Evolutionary conservation across 106 monocot genomes (phyloP).

Genomic region (Acorus calamus): DNA sequence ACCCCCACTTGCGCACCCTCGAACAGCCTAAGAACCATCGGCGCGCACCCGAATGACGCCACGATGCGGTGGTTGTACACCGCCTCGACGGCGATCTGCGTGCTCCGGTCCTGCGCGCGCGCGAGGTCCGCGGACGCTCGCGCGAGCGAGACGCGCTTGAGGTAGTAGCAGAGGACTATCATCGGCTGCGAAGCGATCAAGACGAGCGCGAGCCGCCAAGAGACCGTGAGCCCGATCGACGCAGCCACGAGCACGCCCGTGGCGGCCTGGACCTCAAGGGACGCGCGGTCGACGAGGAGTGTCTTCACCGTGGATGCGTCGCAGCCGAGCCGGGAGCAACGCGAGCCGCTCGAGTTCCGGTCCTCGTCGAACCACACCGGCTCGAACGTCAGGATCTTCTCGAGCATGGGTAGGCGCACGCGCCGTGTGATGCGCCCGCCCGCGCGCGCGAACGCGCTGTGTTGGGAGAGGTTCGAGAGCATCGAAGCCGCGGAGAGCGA

Average conservation of each 20-base stretch:
- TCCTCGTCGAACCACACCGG: constrained; percentile 73
- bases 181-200: constrained; percentile 70
- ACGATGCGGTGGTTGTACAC: constrained; percentile 67
- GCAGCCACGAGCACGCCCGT: constrained; percentile 46
- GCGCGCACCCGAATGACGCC: constrained; percentile 36
- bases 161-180: constrained; percentile 47
- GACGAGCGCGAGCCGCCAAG: constrained; percentile 80
- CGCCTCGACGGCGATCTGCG: constrained; percentile 60
- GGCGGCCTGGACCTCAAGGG: constrained; percentile 49
- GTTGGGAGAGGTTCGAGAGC: constrained; percentile 46
- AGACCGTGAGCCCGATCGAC: constrained; percentile 46
- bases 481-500: constrained; percentile 45
- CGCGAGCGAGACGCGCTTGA: constrained; percentile 42
- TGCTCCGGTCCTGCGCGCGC: constrained; percentile 48
- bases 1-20: constrained; percentile 49
- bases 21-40: constrained; percentile 43
- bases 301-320: constrained; percentile 65
- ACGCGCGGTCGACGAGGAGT: constrained; percentile 54
- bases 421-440: constrained; percentile 53
- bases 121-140: constrained; percentile 28
- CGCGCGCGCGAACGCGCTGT: constrained; percentile 72
- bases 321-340: constrained; percentile 45
- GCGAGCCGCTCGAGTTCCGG: constrained; percentile 46
- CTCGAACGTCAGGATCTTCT: constrained; percentile 69
- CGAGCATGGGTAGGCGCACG: constrained; percentile 42